Conservation (phyloP, 345 rosid genomes). For the Pistacia atlantica region DNA sequence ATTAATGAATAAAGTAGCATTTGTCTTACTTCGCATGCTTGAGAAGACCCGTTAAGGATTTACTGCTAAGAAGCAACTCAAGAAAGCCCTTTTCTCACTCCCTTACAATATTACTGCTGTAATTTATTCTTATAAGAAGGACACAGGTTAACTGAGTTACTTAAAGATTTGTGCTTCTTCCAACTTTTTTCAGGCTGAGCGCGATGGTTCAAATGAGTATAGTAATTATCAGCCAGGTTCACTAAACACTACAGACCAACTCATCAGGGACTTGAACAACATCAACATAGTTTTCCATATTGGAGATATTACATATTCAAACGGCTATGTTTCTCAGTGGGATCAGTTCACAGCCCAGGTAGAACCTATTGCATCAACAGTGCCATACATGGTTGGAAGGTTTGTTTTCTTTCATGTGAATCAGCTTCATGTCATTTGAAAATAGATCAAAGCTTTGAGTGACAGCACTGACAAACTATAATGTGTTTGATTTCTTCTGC, state of each 20-base stretch:
- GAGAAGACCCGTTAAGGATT: background rate
- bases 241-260: conserved; percentile 71
- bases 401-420: conserved; percentile 17
- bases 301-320: conserved; percentile 70
- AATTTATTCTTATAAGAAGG: background rate
- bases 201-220: conserved; percentile 82
- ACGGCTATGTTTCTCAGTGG: conserved; percentile 85
- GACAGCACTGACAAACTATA: background rate
- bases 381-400: conserved; percentile 85
- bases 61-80: background rate
- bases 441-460: conserved; percentile 3
- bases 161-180: background rate
- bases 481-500: conserved; percentile 18
- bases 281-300: conserved; percentile 75
- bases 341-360: conserved; percentile 89
- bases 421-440: background rate
- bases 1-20: background rate
- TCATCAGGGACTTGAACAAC: conserved; percentile 60
- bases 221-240: conserved; percentile 75
- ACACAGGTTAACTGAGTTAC: background rate
- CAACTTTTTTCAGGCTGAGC: conserved; percentile 55
- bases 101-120: background rate
- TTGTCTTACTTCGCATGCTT: background rate
- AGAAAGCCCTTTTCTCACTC: background rate
- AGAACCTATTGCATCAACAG: conserved; percentile 66